Evolutionary conservation across 2,329 filamentous ascomycete species (phyloP), one percentile per base, ranked within the genome.

Genomic region (Phialocephala sp.): DNA sequence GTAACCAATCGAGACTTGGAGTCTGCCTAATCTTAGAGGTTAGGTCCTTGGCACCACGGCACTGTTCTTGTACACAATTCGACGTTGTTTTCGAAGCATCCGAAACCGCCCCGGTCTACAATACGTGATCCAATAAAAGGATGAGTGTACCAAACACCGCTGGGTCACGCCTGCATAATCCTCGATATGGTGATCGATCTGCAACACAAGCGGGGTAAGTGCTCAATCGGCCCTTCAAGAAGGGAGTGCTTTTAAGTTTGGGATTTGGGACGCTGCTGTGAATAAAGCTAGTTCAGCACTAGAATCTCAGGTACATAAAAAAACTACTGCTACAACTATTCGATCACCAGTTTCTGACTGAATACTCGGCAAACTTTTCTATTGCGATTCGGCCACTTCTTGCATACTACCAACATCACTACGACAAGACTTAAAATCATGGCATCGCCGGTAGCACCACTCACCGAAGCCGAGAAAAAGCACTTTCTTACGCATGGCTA

Each of bases 401-500:
- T 41, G 12, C 2, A 18, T 41, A 41, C 15, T 32, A 6, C 27
- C 6, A 32, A 32, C 27, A 32, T 32, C 27, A 3, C 4, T 41
- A 18, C 11, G 37, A 18, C 37, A 41, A 41, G 27, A 41, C 9
- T 14, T 8, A 41, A 18, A 41, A 41, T 18, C 9, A 41, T 41
- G 37, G 37, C 37, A 41, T 41, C 37, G 37, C 37, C 9, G 15
- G 4, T 12, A 41, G 37, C 9, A 12, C 37, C 37, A 12, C 37
- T 41, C 15, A 41, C 37, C 15, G 37, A 41, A 14, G 37, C 37
- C 37, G 37, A 57, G 15, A 57, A 32, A 6, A 22, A 36, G 27
- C 54, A 57, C n/a, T 57, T 57, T 14, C 22, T 57, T n/a, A 57
- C 22, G 2, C 54, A 57, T 57, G 54, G 54, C 54, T 57, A 36